Conservation (phyloP, 352 stramenopile genomes). For the Saprolegnia diclina region DNA sequence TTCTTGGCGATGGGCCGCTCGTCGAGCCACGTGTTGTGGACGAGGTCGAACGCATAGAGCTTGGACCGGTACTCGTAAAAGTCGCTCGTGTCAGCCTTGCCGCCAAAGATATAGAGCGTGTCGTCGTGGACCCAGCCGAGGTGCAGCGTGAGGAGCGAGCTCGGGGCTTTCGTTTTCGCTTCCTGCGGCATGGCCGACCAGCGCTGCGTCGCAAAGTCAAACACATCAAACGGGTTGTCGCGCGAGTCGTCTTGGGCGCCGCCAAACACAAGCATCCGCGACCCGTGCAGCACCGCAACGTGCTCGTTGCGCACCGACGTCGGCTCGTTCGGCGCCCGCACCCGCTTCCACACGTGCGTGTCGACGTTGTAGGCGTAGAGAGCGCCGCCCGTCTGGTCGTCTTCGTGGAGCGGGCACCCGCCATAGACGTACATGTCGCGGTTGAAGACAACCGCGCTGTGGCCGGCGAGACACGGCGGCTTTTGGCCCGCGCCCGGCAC, state of each 20-base stretch:
- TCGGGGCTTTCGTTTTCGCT: background rate
- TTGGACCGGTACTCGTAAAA: slow-evolving; percentile 27
- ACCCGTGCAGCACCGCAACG: background rate
- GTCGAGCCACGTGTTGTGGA: slow-evolving; percentile 3
- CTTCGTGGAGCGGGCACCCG: slow-evolving; percentile 13
- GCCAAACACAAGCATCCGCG: slow-evolving; percentile 16
- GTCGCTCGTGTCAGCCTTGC: slow-evolving; percentile 25
- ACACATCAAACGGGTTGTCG: slow-evolving; percentile 10
- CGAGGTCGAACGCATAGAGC: slow-evolving; percentile 19
- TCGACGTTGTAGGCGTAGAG: slow-evolving; percentile 24
- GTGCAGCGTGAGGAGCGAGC: slow-evolving; percentile 16
- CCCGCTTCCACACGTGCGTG: slow-evolving; percentile 18
- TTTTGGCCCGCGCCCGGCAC: background rate
- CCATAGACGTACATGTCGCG: slow-evolving; percentile 25
- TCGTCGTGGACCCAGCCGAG: slow-evolving; percentile 10
- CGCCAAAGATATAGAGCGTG: slow-evolving; percentile 23
- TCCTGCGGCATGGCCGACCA: slow-evolving; percentile 15
- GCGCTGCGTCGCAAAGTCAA: slow-evolving; percentile 10
- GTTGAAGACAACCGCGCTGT: slow-evolving; percentile 20
- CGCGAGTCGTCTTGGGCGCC: background rate
- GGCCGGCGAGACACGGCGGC: slow-evolving; percentile 21
- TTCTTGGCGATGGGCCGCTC: background rate
- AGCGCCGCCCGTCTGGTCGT: slow-evolving; percentile 8
- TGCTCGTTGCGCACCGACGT: slow-evolving; percentile 19
- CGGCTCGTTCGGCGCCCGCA: slow-evolving; percentile 10